Conservation (phyloP, 1,139 yeast genomes). For the Zygosaccharomyces sapae region DNA sequence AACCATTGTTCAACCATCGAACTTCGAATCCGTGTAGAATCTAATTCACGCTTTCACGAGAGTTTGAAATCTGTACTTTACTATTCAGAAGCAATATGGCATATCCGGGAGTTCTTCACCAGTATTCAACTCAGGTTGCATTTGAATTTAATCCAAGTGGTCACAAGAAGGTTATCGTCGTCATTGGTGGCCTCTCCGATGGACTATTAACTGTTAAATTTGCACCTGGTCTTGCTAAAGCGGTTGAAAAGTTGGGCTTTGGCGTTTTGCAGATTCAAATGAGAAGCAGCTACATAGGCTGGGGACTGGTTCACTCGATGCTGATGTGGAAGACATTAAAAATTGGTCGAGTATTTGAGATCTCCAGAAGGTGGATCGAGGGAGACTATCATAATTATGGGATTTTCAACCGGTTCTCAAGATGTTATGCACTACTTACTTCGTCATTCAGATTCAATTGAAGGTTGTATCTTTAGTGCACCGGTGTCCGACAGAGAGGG, state of each 20-base stretch:
- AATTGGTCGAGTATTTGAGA: slow-evolving; percentile 51
- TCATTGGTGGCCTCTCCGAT: slow-evolving; percentile 74
- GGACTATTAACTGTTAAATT: slow-evolving; percentile 77
- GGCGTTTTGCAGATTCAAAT: slow-evolving; percentile 59
- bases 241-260: slow-evolving; percentile 49
- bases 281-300: slow-evolving; percentile 63
- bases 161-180: slow-evolving; percentile 44
- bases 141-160: slow-evolving; percentile 34
- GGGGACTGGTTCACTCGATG: slow-evolving; percentile 68
- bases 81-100: slow-evolving; percentile 2
- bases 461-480: slow-evolving; percentile 70
- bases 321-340: slow-evolving; percentile 60
- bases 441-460: slow-evolving; percentile 41
- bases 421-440: slow-evolving; percentile 60
- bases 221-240: slow-evolving; percentile 46
- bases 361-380: slow-evolving; percentile 43
- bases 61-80: too few relatives aligned
- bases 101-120: slow-evolving; percentile 27
- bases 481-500: slow-evolving; percentile 70
- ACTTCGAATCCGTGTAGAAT: too few relatives aligned
- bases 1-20: too few relatives aligned
- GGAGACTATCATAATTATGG: slow-evolving; percentile 57
- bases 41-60: too few relatives aligned
- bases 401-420: slow-evolving; percentile 86
- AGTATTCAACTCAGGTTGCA: slow-evolving; percentile 29